These are phyloP conservation scores for Exophiala lecanii-corni DNA, from an alignment of 2,329 filamentous ascomycete genomes.

Conservation along the genomic window DNA sequence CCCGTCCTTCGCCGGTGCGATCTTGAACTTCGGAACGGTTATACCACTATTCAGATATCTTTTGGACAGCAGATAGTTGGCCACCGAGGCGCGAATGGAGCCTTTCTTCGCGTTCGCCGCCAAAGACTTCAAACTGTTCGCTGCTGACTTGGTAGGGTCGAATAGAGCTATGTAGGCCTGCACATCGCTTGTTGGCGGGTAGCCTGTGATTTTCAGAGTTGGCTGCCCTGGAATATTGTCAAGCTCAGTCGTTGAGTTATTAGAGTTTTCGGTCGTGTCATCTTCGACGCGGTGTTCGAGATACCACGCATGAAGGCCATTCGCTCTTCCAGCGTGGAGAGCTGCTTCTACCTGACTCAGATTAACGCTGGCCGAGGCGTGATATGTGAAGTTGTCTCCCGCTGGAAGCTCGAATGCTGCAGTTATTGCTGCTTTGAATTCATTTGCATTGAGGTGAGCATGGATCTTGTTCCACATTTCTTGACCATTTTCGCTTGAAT, in stretches of 20 bases:
- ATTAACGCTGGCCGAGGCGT: conserved; percentile 48
- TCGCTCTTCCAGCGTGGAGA: conserved; percentile 42
- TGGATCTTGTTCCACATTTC: conserved; percentile 33
- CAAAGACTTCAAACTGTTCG: conserved; percentile 60
- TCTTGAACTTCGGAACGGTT: conserved; percentile 36
- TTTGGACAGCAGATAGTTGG: conserved; percentile 51
- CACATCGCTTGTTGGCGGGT: conserved; percentile 56
- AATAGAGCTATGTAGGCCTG: conserved; percentile 66
- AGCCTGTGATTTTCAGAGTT: conserved; percentile 29
- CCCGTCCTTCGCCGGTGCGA: conserved; percentile 30
- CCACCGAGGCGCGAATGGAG: conserved; percentile 55
- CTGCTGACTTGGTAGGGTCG: conserved; percentile 53
- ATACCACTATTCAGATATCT: conserved; percentile 42
- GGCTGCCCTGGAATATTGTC: conserved; percentile 7
- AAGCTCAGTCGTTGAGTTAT: conserved; percentile 5
- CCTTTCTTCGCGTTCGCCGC: conserved; percentile 61
- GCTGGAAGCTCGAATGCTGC: conserved; percentile 44
- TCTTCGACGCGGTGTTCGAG: conserved; percentile 9
- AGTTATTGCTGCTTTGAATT: conserved; percentile 44
- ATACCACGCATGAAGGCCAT: conserved; percentile 51
- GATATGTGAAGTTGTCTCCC: conserved; percentile 48
- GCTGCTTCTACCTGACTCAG: conserved; percentile 47
- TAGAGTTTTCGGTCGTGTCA: conserved; percentile 4
- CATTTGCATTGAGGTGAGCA: conserved; percentile 35
- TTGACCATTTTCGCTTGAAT: conserved; percentile 33